Evolutionary conservation across 2,329 filamentous ascomycete genomes (phyloP).

Genomic region (Delphinella strobiligena): DNA sequence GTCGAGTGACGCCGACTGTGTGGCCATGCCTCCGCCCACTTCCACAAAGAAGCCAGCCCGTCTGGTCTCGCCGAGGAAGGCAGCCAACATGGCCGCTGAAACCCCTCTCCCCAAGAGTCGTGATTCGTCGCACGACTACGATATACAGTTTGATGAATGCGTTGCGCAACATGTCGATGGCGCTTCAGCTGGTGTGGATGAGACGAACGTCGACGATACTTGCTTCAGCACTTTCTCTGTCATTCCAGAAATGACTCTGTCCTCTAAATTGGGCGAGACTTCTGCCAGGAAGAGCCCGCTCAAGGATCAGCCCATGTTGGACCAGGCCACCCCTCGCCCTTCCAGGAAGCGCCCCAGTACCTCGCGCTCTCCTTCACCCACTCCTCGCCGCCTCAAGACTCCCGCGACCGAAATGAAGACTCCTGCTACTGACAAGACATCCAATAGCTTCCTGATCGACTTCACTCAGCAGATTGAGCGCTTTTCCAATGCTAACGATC

Average conservation of each 20-base stretch:
- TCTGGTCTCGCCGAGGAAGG: slow-evolving; percentile 6
- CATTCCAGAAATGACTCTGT: slow-evolving; percentile 74
- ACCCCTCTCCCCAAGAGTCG: slow-evolving; percentile 12
- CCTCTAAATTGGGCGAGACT: slow-evolving; percentile 56
- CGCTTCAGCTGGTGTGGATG: slow-evolving; percentile 16
- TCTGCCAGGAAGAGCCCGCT: slow-evolving; percentile 7
- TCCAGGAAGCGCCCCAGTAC: slow-evolving; percentile 28
- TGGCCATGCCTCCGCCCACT: slow-evolving; percentile 4
- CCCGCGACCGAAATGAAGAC: slow-evolving; percentile 36
- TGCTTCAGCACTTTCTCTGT: slow-evolving; percentile 83
- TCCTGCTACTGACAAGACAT: slow-evolving; percentile 31
- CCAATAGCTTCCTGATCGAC: slow-evolving; percentile 71
- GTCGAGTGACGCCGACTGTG: slow-evolving; percentile 2
- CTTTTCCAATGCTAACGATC: slow-evolving; percentile 31
- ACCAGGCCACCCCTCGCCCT: slow-evolving; percentile 23
- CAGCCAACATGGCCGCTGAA: slow-evolving; percentile 8
- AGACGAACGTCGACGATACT: slow-evolving; percentile 48
- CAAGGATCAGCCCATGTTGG: slow-evolving; percentile 13
- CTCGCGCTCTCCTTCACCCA: slow-evolving; percentile 32
- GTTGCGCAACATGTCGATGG: slow-evolving; percentile 1
- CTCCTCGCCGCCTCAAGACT: slow-evolving; percentile 39
- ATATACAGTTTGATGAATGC: neutral
- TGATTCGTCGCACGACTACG: neutral
- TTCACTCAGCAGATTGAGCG: slow-evolving; percentile 69
- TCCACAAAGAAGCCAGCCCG: slow-evolving; percentile 16